Evolutionary conservation across 345 rosid species (phyloP).

Genomic region (Eucalyptus tenuipes): DNA sequence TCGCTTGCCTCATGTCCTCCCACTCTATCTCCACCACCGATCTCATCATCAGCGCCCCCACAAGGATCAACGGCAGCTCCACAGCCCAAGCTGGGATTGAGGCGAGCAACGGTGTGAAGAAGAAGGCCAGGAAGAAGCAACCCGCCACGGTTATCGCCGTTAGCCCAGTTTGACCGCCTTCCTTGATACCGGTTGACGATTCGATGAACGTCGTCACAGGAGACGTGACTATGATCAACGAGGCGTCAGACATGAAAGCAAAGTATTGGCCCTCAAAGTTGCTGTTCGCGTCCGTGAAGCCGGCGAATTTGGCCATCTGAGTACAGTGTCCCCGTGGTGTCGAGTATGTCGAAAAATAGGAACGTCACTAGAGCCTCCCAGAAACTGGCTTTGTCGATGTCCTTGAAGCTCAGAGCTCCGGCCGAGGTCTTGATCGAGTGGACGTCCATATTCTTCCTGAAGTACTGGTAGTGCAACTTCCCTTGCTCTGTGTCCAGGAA

Average conservation of each 20-base stretch:
- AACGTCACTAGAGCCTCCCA: slow-evolving; percentile 81
- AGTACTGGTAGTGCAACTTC: slow-evolving; percentile 47
- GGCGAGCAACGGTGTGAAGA: slow-evolving; percentile 67
- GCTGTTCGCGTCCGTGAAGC: slow-evolving; percentile 39
- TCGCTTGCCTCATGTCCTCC: slow-evolving; percentile 79
- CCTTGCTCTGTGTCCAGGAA: slow-evolving; percentile 58
- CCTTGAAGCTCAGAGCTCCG: slow-evolving; percentile 58
- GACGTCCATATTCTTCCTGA: slow-evolving; percentile 64
- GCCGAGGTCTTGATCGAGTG: slow-evolving; percentile 54
- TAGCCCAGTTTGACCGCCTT: slow-evolving; percentile 63
- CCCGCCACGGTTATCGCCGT: slow-evolving; percentile 68
- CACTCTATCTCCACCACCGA: slow-evolving; percentile 73
- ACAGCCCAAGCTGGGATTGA: slow-evolving; percentile 88
- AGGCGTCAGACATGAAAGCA: slow-evolving; percentile 87
- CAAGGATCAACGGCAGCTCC: slow-evolving; percentile 69
- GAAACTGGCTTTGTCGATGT: slow-evolving; percentile 40
- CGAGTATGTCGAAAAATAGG: slow-evolving; percentile 67
- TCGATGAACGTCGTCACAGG: slow-evolving; percentile 45
- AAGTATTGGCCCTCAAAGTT: slow-evolving; percentile 76
- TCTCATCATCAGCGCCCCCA: slow-evolving; percentile 90
- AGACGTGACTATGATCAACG: slow-evolving; percentile 28
- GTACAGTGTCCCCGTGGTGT: slow-evolving; percentile 70
- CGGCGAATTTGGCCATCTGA: slow-evolving; percentile 85
- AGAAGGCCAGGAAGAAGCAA: slow-evolving; percentile 65
- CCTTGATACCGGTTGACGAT: slow-evolving; percentile 72